phyloP scores from a whole-genome alignment of 495 filamentous ascomycete species.

The Pyrenopolyporus hunteri region DNA sequence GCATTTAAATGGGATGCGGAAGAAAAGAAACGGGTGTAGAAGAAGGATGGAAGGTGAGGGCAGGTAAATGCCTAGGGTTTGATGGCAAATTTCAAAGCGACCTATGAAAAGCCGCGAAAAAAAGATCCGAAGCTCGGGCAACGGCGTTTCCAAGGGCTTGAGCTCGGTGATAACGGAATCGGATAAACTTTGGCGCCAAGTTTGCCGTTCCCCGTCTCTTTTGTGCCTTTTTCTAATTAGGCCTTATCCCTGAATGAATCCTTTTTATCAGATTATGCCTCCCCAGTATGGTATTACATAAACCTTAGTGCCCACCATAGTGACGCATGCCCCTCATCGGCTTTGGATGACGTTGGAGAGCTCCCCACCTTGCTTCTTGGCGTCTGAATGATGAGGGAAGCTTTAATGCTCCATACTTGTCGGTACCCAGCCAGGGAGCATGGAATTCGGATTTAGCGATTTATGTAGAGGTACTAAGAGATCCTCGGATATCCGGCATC shows the following conservation, averaged over 20 bases:
- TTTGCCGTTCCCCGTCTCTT: too few relatives aligned
- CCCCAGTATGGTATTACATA: too few relatives aligned
- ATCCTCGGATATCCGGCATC: constrained; percentile 5
- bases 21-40: not conserved
- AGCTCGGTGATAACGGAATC: constrained; percentile 31
- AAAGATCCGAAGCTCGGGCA: constrained; percentile 36
- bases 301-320: not conserved
- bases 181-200: constrained; percentile 11
- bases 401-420: not conserved
- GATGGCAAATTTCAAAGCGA: constrained; percentile 32
- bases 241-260: not conserved
- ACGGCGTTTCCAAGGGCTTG: constrained; percentile 10
- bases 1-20: not conserved
- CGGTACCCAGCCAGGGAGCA: too few relatives aligned
- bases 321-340: not conserved
- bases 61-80: not conserved
- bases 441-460: constrained; percentile 5
- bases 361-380: not conserved
- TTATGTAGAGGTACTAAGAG: not conserved
- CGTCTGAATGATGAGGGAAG: not conserved
- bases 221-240: not conserved
- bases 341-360: not conserved
- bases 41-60: constrained; percentile 24
- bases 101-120: constrained; percentile 20
- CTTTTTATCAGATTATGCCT: constrained; percentile 5